Evolutionary conservation across 2,329 filamentous ascomycete species (phyloP).

Genomic region (Talaromyces sp.): DNA sequence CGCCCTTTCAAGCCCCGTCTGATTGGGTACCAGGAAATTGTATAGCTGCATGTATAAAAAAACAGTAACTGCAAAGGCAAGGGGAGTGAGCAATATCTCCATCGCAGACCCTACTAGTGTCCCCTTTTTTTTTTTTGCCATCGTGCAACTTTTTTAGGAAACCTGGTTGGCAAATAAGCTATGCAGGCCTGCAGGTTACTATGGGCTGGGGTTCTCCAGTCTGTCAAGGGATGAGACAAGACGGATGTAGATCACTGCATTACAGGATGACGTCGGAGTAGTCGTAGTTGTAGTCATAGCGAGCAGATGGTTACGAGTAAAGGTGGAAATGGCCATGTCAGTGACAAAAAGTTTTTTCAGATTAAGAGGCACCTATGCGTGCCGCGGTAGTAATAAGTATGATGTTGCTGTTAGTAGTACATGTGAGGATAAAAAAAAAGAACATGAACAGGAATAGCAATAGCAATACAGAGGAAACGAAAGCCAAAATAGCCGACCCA

Average conservation of each 20-base stretch:
- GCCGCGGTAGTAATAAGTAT: constrained; percentile 3
- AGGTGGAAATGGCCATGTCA: background rate
- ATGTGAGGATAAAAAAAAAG: constrained; percentile 2
- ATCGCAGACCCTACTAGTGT: background rate
- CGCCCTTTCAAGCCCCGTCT: background rate
- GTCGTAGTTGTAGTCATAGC: background rate
- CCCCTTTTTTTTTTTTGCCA: background rate
- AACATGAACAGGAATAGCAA: background rate
- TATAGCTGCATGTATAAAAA: background rate
- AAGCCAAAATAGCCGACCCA: constrained; percentile 11
- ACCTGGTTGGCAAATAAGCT: background rate
- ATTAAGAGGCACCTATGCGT: constrained; percentile 8
- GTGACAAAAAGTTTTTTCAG: constrained; percentile 1
- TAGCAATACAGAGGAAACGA: constrained; percentile 5
- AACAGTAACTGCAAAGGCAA: background rate
- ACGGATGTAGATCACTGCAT: background rate
- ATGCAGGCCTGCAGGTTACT: background rate
- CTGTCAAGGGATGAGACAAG: background rate
- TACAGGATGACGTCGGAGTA: background rate
- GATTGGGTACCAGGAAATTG: background rate
- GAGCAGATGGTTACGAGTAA: background rate
- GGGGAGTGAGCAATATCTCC: background rate
- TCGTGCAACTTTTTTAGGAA: background rate
- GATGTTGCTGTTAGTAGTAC: constrained; percentile 10
- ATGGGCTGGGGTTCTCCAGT: background rate